Percentiles rank a stretch among this genome's conserved stretches.
These are phyloP conservation scores for Cyclanthera cordifolia DNA, from an alignment of 306 rosid genomes.

Conservation along the genomic window DNA sequence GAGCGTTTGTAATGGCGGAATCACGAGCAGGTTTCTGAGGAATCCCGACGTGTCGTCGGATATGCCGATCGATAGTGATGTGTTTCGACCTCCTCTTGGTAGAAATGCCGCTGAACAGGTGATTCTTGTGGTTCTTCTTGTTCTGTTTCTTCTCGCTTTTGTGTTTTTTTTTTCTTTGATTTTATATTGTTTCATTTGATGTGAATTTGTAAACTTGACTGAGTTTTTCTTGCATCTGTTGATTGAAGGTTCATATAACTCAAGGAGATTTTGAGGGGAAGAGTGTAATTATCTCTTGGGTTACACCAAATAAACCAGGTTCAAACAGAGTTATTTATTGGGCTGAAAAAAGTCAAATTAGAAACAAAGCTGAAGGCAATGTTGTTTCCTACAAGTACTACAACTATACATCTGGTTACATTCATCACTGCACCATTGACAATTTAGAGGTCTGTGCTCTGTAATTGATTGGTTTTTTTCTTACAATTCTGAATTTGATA, in stretches of 20 bases:
- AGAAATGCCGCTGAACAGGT: slow-evolving; percentile 81
- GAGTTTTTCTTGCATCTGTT: not conserved
- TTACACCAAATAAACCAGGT: slow-evolving; percentile 58
- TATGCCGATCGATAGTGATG: slow-evolving; percentile 51
- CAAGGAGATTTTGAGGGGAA: slow-evolving; percentile 73
- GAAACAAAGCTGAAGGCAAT: slow-evolving; percentile 30
- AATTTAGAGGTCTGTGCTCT: slow-evolving; percentile 42
- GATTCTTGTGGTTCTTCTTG: not conserved
- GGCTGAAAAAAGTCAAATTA: slow-evolving; percentile 32
- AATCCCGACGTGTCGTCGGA: slow-evolving; percentile 26
- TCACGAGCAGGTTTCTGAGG: slow-evolving; percentile 37
- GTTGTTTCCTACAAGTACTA: slow-evolving; percentile 41
- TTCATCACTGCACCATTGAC: slow-evolving; percentile 54
- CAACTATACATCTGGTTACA: slow-evolving; percentile 73
- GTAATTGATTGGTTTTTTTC: not conserved
- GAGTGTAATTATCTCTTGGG: slow-evolving; percentile 76
- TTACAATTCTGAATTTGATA: slow-evolving; percentile 4
- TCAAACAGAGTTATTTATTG: slow-evolving; percentile 46
- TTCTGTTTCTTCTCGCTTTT: not conserved
- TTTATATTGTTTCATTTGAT: no score
- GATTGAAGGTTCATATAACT: slow-evolving; percentile 71
- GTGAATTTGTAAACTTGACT: not conserved
- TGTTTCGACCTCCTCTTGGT: slow-evolving; percentile 49
- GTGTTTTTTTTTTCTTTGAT: not conserved
- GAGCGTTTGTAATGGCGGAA: slow-evolving; percentile 37